Evolutionary conservation across 2,329 filamentous ascomycete species (phyloP), one percentile per base, ranked within the genome.

Genomic region (Aspergillus eucalypticola): DNA sequence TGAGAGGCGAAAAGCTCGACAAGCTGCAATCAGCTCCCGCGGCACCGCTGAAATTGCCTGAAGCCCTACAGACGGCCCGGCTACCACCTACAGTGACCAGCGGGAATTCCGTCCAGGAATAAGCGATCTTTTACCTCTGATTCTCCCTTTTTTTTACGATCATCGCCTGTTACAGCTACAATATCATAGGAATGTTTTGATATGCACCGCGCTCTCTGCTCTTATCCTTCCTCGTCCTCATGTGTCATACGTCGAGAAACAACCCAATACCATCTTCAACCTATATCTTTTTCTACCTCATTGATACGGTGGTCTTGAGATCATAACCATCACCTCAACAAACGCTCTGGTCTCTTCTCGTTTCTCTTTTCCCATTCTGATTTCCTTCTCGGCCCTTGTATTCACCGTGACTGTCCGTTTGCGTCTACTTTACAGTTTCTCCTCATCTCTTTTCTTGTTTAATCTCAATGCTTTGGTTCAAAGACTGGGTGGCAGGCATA

Each of bases 1-100:
- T 99, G 64, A 86, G 86, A 55, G 95, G 95, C 38, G 92, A 97
- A 78, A 89, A 90, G 72, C 81, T 99, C 39, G 82, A 88, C 1
- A 90, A 91, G 61, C 78, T 91, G 10, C 54, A 84, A 83, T 86
- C 19, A 76, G 82, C 56, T 78, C 83, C 19, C 8, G 63, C 69
- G 39, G 71, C 75, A 8, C 86, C 86, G 2, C 87, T 93, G 74
- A 88, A 90, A 70, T 76, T 94, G 15, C 91, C 91, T 0, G 84
- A 84, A 7, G 71, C 74, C 13, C 61, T 79, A 46, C 71, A 73
- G 63, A 65, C 69, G 58, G 67, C 67, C 60, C 72, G 60, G 56
- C 62, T 73, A 58, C 67, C 67, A 41, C 69, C 68, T 19, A 58
- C 65, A 17, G 8, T 29, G 25, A 7, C 46, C 15, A 29, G 23